Evolutionary conservation across 768 basidiomycete genomes (phyloP), one percentile per base, ranked within the genome.

Genomic region (Boletus rubescentipes): DNA sequence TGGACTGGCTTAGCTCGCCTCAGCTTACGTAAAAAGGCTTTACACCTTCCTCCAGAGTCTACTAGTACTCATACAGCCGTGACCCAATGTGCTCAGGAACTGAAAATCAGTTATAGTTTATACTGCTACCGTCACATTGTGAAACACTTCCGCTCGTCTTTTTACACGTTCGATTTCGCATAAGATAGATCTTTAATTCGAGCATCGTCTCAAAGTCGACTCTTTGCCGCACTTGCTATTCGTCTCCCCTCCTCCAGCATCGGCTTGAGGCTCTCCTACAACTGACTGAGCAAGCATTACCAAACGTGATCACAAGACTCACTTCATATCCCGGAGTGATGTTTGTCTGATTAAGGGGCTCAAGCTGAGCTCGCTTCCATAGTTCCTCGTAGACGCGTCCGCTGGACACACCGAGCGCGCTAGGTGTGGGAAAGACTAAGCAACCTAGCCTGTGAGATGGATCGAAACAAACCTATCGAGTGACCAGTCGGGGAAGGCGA

Each of bases 401-500:
- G 59, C 84, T 75, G 47, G 76, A 76, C 2, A 82, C 80, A 1
- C 87, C 87, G 20, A 89, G 69, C 0, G 84, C 82, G 65, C 86
- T 86, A 34, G 51, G 16, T 9, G 7, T 11, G 15, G 18, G 37
- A 46, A 49, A 16, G 4, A 12, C 6, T 42, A 16, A 50, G 23
- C 18, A 1, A 29, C 4, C 26, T 31, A n/a, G 9, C n/a, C 29
- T 1, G 21, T 36, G 4, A 16, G 14, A 41, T 0, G 7, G 10
- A 46, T 9, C 1, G 9, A 29, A 23, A 41, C 53, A 15, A 45
- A 83, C 83, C 85, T 86, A 58, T 89, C 80, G 16, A 91, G 71
- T 47, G 88, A 82, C 84, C 86, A 91, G 61, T 91, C 87, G 0
- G 81, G 77, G 60, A 88, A 87, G 0, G 82, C 85, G 64, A 91